phyloP scores from a whole-genome alignment of 148 eudicot species.

The Camellia sinensis region DNA sequence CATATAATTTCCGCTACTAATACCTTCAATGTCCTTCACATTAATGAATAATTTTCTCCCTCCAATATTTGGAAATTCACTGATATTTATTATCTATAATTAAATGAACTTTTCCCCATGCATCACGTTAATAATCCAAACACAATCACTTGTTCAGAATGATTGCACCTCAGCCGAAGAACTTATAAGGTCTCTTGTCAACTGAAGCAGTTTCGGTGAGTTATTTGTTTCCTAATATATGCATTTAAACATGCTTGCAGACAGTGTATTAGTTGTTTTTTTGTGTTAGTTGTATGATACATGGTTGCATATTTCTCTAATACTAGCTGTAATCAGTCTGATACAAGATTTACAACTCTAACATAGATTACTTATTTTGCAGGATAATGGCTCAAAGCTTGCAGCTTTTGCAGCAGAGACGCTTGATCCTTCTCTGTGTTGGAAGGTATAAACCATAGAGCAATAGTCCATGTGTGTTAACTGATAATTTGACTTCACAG shows the following conservation, averaged over 20 bases:
- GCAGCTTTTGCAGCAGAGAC: constrained; percentile 58
- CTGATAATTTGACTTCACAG: not conserved
- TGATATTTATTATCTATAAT: not conserved
- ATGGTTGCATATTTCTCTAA: not conserved
- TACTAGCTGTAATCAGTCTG: not conserved
- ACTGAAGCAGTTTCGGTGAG: constrained; percentile 58
- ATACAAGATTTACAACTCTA: not conserved
- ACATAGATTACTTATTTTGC: constrained; percentile 9
- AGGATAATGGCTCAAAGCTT: constrained; percentile 68
- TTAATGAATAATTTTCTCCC: not conserved
- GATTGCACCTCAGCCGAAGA: constrained; percentile 63
- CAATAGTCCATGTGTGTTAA: not conserved
- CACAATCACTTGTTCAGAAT: constrained; percentile 45
- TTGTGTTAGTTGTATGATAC: not conserved
- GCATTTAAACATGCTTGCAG: not conserved
- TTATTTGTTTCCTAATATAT: not conserved
- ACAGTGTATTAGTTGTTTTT: not conserved
- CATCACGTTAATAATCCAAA: not conserved
- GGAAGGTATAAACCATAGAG: constrained; percentile 52
- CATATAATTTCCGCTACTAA: not conserved
- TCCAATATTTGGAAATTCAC: not conserved
- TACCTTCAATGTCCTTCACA: not conserved
- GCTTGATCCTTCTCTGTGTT: constrained; percentile 54
- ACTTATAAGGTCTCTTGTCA: constrained; percentile 72
- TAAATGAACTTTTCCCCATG: not conserved